A percentile compares a stretch with the other conserved stretches of the same genome.
Evolutionary conservation across 345 rosid species (phyloP).

Genomic region (Tarenaya hassleriana): DNA sequence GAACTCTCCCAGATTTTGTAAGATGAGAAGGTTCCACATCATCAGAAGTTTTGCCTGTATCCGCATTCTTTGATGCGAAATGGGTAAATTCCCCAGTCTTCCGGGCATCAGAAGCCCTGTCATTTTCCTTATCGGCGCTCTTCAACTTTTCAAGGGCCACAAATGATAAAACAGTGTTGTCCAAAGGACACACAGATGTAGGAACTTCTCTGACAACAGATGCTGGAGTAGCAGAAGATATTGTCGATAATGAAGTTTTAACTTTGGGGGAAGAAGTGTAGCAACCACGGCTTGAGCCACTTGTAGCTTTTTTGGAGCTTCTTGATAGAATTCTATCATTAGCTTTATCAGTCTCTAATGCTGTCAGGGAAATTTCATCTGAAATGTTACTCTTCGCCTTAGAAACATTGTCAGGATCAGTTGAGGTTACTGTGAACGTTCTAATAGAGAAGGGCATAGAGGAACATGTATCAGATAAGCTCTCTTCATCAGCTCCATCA

Average conservation of each 20-base stretch:
- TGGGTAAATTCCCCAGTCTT: conserved; percentile 31
- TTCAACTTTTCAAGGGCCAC: conserved; percentile 29
- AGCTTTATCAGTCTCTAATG: conserved; percentile 19
- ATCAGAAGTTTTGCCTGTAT: conserved; percentile 28
- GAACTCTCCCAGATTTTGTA: conserved; percentile 32
- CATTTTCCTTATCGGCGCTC: conserved; percentile 22
- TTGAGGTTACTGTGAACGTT: conserved; percentile 24
- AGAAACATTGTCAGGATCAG: conserved; percentile 7
- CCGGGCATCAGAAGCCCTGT: conserved; percentile 22
- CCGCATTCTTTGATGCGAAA: conserved; percentile 28
- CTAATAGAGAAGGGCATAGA: conserved; percentile 40
- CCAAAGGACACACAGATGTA: conserved; percentile 14
- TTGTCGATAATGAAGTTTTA: conserved; percentile 24
- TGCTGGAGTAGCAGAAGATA: conserved; percentile 15
- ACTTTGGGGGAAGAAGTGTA: conserved; percentile 18
- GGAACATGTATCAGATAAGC: conserved; percentile 30
- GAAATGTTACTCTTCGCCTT: conserved; percentile 21
- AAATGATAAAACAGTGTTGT: conserved; percentile 19
- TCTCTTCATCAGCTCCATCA: conserved; percentile 21
- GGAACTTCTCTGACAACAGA: conserved; percentile 14
- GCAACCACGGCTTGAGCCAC: conserved; percentile 12
- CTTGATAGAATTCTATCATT: conserved; percentile 23
- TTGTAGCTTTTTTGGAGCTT: conserved; percentile 18
- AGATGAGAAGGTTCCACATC: conserved; percentile 26
- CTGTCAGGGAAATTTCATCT: conserved; percentile 29